Conservation (phyloP, 2,329 filamentous ascomycete species). For the Penicillium oxalicum region DNA sequence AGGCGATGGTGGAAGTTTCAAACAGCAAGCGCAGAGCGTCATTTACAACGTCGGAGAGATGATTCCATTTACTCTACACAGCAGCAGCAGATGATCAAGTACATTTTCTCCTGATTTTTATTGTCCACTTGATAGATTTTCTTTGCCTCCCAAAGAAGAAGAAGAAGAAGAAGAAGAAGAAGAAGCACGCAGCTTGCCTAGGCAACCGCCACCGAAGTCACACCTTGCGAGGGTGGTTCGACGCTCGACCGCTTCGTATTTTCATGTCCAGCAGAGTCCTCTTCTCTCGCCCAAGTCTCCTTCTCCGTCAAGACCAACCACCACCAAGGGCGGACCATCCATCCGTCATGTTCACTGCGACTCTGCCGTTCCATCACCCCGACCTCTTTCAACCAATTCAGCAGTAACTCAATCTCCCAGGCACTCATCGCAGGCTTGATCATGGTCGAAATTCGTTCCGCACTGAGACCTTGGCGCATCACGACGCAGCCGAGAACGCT, state of each 20-base stretch:
- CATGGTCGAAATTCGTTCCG: slow-evolving; percentile 31
- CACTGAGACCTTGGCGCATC: slow-evolving; percentile 36
- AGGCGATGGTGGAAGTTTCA: no score
- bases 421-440: slow-evolving; percentile 35
- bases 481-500: slow-evolving; percentile 40
- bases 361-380: slow-evolving; percentile 16
- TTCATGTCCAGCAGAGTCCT: not conserved
- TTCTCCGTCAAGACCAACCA: slow-evolving; percentile 31
- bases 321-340: slow-evolving; percentile 37
- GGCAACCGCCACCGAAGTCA: not conserved
- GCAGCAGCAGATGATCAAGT: no score
- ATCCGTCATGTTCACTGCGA: slow-evolving; percentile 19
- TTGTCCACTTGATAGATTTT: no score
- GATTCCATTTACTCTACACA: no score
- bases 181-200: not conserved
- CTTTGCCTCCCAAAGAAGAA: no score
- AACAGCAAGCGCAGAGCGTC: no score
- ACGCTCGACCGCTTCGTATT: no score
- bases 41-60: no score
- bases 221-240: not conserved
- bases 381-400: slow-evolving; percentile 37
- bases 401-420: slow-evolving; percentile 40
- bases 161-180: no score
- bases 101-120: no score
- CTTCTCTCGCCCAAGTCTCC: not conserved